A percentile compares a stretch with the other conserved stretches of the same genome.
Evolutionary conservation across 1,284 basidiomycete species (phyloP).

Genomic region (Sanghuangporus weigelae): DNA sequence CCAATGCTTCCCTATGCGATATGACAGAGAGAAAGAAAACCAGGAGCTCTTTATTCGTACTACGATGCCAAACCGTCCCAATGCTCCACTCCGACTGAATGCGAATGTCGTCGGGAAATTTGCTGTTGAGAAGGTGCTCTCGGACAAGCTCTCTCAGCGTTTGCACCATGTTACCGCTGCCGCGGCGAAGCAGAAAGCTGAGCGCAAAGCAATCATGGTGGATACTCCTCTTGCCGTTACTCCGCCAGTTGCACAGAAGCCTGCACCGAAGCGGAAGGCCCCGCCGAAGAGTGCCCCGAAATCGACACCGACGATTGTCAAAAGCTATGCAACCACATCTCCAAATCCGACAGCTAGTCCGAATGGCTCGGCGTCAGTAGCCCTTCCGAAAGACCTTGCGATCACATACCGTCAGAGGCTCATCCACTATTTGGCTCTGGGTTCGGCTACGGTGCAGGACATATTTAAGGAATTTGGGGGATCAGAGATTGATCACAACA

Average conservation of each 20-base stretch:
- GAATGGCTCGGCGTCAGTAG: not conserved
- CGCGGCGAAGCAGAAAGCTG: slow-evolving; percentile 50
- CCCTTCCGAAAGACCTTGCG: slow-evolving; percentile 7
- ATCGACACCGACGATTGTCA: slow-evolving; percentile 7
- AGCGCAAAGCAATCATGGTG: slow-evolving; percentile 48
- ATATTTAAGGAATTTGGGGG: slow-evolving; percentile 23
- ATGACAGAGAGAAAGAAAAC: slow-evolving; percentile 44
- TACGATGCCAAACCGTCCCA: slow-evolving; percentile 48
- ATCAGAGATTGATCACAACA: slow-evolving; percentile 14
- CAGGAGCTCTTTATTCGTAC: slow-evolving; percentile 70
- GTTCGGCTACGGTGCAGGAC: slow-evolving; percentile 11
- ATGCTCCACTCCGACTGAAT: slow-evolving; percentile 61
- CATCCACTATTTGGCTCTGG: slow-evolving; percentile 18
- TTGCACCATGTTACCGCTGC: slow-evolving; percentile 51
- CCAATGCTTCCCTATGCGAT: slow-evolving; percentile 53
- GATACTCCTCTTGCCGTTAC: slow-evolving; percentile 31
- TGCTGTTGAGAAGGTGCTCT: slow-evolving; percentile 54
- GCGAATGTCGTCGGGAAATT: slow-evolving; percentile 67
- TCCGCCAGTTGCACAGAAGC: slow-evolving; percentile 24
- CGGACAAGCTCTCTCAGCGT: slow-evolving; percentile 41
- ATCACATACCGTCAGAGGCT: slow-evolving; percentile 9
- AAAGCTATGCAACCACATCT: slow-evolving; percentile 25
- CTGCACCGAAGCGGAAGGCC: slow-evolving; percentile 23
- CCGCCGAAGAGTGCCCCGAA: slow-evolving; percentile 24
- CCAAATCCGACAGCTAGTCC: not conserved